Evolutionary conservation across 305 asterid species (phyloP).

Genomic region (Fraxinus sp.): DNA sequence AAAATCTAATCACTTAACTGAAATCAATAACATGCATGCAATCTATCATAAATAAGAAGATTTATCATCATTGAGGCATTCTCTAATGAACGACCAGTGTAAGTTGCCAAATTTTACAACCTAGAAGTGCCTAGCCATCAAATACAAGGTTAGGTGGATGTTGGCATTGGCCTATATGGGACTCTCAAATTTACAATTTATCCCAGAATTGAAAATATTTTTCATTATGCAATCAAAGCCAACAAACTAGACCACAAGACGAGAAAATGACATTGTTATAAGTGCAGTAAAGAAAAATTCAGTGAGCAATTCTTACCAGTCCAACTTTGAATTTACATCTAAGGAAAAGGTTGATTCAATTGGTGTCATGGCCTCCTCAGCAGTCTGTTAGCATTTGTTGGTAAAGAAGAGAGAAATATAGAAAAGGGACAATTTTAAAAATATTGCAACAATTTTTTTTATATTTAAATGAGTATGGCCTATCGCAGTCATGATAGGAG

Average conservation of each 20-base stretch:
- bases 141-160: neutral
- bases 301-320: slow-evolving; percentile 53
- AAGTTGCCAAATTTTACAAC: neutral
- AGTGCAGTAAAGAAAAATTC: neutral
- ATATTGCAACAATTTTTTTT: slow-evolving; percentile 10
- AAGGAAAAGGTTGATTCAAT: slow-evolving; percentile 82
- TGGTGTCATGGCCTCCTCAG: slow-evolving; percentile 95
- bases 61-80: neutral
- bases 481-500: neutral
- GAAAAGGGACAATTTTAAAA: neutral
- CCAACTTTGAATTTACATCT: slow-evolving; percentile 82
- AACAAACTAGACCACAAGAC: neutral
- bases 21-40: neutral
- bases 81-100: neutral
- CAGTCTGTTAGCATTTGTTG: slow-evolving; percentile 54
- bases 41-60: neutral
- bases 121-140: neutral
- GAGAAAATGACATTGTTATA: neutral
- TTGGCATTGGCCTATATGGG: neutral
- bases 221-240: slow-evolving; percentile 3
- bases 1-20: neutral
- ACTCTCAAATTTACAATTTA: neutral
- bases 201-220: neutral
- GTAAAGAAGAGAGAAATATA: neutral
- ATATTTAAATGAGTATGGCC: slow-evolving; percentile 12